Percentiles rank a stretch among this genome's conserved stretches.
phyloP scores from a whole-genome alignment of 306 rosid species.

The Pyrus bretschneideri region DNA sequence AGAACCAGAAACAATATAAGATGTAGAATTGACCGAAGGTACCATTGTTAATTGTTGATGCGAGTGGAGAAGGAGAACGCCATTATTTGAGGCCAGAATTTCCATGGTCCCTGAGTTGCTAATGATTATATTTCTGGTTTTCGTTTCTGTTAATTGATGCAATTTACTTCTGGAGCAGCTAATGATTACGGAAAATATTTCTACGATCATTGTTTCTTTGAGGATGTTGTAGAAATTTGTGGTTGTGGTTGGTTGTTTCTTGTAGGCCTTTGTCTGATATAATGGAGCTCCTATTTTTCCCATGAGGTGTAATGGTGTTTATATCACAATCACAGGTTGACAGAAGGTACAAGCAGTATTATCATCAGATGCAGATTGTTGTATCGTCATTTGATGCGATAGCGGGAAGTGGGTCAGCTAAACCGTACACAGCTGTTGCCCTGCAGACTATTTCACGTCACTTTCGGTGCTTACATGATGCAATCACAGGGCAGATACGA shows the following conservation, averaged over 20 bases:
- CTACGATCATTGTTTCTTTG: neutral
- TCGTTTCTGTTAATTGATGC: neutral
- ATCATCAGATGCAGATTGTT: constrained; percentile 78
- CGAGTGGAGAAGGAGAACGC: neutral
- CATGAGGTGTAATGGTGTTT: neutral
- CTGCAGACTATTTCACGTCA: constrained; percentile 79
- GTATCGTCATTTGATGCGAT: constrained; percentile 69
- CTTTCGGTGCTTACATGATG: constrained; percentile 71
- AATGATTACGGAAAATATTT: neutral
- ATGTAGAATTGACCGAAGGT: neutral
- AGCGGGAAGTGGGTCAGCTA: constrained; percentile 71
- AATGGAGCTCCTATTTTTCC: neutral
- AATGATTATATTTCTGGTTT: neutral
- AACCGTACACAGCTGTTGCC: constrained; percentile 77
- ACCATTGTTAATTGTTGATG: neutral
- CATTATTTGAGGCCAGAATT: neutral
- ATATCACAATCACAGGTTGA: constrained; percentile 45
- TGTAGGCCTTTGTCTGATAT: neutral
- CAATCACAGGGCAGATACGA: constrained; percentile 60
- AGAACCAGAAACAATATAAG: neutral
- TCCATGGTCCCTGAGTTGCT: neutral
- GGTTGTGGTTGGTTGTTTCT: neutral
- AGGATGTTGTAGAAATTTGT: neutral
- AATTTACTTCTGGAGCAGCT: neutral
- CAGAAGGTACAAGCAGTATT: constrained; percentile 71